A percentile compares a stretch with the other conserved stretches of the same genome.
These are phyloP conservation scores for Symbiodinium pilosum DNA, from an alignment of 73 alveolate genomes.

Conservation along the genomic window DNA sequence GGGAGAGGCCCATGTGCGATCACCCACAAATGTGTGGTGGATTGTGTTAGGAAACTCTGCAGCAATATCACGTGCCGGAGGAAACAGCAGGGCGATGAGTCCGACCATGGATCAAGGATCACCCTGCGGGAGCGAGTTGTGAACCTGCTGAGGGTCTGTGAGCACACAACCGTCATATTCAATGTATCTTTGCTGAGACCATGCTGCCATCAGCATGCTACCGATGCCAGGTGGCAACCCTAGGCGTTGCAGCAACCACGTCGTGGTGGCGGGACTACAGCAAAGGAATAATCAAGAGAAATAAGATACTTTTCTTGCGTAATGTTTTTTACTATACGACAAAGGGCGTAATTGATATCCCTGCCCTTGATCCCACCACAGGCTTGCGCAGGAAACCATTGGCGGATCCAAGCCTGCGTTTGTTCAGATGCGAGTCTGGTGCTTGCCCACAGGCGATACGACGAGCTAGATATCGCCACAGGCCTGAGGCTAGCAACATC, in stretches of 20 bases:
- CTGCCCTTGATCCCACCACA: neutral
- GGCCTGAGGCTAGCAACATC: conserved; percentile 10
- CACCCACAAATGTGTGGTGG: neutral
- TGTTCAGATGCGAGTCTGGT: neutral
- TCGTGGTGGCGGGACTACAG: neutral
- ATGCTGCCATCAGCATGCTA: neutral
- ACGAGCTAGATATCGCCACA: neutral
- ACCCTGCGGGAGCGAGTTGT: neutral
- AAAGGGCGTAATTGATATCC: neutral
- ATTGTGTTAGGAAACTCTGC: neutral
- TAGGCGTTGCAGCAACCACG: neutral
- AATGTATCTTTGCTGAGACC: neutral
- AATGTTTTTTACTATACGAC: neutral
- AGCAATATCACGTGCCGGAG: neutral
- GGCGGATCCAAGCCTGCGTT: neutral
- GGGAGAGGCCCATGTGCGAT: neutral
- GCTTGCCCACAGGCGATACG: conserved; percentile 8
- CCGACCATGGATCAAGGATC: neutral
- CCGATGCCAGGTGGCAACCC: neutral
- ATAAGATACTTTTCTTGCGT: neutral
- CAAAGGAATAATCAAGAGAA: neutral
- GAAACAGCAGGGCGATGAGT: neutral
- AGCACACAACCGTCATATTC: neutral
- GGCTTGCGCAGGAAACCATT: neutral
- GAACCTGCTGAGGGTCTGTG: neutral